A percentile compares a stretch with the other conserved stretches of the same genome.
Evolutionary conservation across 2,329 filamentous ascomycete species (phyloP).

Genomic region (Pleochaeta shiraiana): DNA sequence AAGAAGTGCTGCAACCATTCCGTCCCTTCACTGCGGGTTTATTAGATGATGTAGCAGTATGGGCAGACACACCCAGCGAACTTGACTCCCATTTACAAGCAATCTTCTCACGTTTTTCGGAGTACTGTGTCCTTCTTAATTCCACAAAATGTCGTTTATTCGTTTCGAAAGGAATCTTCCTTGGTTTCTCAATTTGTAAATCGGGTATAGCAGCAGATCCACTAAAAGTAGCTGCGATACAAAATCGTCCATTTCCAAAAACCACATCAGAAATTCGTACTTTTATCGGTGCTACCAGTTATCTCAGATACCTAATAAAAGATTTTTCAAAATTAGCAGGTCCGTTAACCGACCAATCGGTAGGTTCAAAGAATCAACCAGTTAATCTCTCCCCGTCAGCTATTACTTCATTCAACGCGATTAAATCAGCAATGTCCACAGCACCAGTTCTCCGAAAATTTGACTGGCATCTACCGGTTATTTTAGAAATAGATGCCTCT

Average conservation of each 20-base stretch:
- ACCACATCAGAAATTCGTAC: neutral
- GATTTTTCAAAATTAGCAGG: neutral
- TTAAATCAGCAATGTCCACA: neutral
- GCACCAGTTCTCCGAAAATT: neutral
- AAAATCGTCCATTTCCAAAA: neutral
- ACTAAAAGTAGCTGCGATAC: neutral
- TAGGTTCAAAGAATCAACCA: neutral
- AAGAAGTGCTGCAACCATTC: neutral
- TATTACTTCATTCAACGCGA: neutral
- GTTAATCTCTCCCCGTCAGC: neutral
- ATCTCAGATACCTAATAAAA: neutral
- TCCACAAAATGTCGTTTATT: neutral
- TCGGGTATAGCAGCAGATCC: neutral
- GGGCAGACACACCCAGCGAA: neutral
- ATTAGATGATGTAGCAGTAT: neutral
- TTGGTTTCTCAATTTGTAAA: neutral
- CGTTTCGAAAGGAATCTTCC: neutral
- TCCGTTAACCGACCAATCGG: neutral
- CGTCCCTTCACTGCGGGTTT: neutral
- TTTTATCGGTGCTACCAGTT: neutral
- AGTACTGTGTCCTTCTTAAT: neutral
- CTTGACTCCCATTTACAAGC: neutral
- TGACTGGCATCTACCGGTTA: neutral
- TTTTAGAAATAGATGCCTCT: neutral
- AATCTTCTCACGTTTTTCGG: neutral